A percentile compares a stretch with the other conserved stretches of the same genome.
Evolutionary conservation across 805 yeast species (phyloP).

Genomic region (Metschnikowia koreensis): DNA sequence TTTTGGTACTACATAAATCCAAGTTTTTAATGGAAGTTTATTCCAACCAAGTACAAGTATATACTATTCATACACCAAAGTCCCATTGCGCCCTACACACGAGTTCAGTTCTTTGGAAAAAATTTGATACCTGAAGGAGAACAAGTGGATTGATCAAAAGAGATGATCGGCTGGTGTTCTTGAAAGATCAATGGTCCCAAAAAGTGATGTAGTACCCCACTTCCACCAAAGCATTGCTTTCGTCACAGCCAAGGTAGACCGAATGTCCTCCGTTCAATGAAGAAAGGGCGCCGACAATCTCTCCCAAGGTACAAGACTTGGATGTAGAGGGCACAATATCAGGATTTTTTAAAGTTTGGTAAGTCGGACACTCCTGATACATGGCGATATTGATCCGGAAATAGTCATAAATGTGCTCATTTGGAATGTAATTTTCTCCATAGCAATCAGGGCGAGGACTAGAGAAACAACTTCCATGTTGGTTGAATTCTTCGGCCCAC

Average conservation of each 20-base stretch:
- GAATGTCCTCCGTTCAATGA: slow-evolving; percentile 28
- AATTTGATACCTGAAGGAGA: slow-evolving; percentile 67
- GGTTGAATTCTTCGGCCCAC: slow-evolving; percentile 44
- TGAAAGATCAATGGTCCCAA: slow-evolving; percentile 21
- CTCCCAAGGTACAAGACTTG: slow-evolving; percentile 29
- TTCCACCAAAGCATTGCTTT: slow-evolving; percentile 20
- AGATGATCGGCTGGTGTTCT: slow-evolving; percentile 54
- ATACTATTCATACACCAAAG: no score
- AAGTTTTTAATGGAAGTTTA: no score
- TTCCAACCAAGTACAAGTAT: no score
- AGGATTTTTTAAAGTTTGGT: slow-evolving; percentile 28
- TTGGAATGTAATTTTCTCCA: slow-evolving; percentile 17
- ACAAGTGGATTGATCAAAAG: slow-evolving; percentile 58
- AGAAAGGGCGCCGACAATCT: slow-evolving; percentile 32
- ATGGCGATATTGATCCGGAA: slow-evolving; percentile 30
- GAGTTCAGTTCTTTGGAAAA: slow-evolving; percentile 60
- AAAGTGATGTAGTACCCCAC: slow-evolving; percentile 26
- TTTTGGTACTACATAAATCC: no score
- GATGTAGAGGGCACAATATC: slow-evolving; percentile 36
- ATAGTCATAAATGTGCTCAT: slow-evolving; percentile 28
- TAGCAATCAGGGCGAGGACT: slow-evolving; percentile 39
- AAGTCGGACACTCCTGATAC: slow-evolving; percentile 35
- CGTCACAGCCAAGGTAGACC: slow-evolving; percentile 36
- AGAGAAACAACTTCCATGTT: slow-evolving; percentile 42
- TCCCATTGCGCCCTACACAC: no score